Evolutionary conservation across 768 basidiomycete species (phyloP).

Genomic region (Mycena amicta): DNA sequence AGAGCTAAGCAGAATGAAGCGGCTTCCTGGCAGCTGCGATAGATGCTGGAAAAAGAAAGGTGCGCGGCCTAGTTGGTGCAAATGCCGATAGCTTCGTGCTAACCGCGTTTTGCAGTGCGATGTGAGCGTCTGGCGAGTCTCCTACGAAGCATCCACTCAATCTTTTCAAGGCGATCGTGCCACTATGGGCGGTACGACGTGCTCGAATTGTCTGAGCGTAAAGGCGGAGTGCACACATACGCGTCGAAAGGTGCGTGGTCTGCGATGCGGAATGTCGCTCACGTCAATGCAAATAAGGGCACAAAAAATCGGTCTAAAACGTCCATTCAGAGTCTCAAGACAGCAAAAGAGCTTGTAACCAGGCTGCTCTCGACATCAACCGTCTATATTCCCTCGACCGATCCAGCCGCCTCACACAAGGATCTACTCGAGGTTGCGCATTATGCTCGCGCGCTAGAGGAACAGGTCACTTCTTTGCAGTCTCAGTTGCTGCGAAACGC

Average conservation of each 20-base stretch:
- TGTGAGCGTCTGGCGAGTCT: background rate
- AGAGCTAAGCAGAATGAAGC: background rate
- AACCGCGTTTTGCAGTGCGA: background rate
- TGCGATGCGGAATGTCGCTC: background rate
- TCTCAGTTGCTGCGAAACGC: background rate
- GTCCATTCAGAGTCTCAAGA: background rate
- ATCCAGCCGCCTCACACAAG: background rate
- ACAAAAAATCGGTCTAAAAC: background rate
- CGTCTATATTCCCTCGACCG: slow-evolving; percentile 1
- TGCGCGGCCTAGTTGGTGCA: background rate
- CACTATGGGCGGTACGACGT: background rate
- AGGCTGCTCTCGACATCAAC: background rate
- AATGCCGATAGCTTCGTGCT: background rate
- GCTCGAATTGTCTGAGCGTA: background rate
- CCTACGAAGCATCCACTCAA: background rate
- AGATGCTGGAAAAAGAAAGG: slow-evolving; percentile 1
- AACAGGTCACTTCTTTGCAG: background rate
- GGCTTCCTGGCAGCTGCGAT: slow-evolving; percentile 1
- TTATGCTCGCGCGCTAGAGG: slow-evolving; percentile 3
- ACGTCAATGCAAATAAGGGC: background rate
- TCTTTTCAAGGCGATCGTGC: background rate
- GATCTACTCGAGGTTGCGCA: slow-evolving; percentile 3
- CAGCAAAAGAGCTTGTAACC: background rate
- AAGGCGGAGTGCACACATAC: background rate
- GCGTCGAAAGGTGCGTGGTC: background rate